Conservation (phyloP, 495 filamentous ascomycete genomes). For the Acidiella bohemica region DNA sequence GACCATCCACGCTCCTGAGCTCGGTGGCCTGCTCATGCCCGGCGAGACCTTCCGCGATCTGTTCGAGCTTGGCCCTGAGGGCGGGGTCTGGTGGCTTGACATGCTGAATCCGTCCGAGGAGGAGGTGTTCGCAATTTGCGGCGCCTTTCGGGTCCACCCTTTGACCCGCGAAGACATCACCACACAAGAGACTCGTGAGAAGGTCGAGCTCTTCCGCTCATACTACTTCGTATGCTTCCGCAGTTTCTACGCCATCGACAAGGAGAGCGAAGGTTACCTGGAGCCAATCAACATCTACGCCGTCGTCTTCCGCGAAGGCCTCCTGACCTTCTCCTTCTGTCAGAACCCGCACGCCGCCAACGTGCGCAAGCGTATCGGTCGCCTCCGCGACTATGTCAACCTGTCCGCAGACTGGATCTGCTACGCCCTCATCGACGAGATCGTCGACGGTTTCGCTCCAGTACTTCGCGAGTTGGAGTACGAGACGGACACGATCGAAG, state of each 20-base stretch:
- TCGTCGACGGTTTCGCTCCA: slow-evolving; percentile 89
- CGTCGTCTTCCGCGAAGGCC: slow-evolving; percentile 90
- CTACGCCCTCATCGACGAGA: slow-evolving; percentile 97
- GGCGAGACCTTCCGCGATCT: slow-evolving; percentile 81
- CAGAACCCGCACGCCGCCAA: slow-evolving; percentile 71
- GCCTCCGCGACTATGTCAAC: slow-evolving; percentile 83
- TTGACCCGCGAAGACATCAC: slow-evolving; percentile 89
- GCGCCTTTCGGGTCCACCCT: slow-evolving; percentile 85
- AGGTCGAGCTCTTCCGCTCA: slow-evolving; percentile 90
- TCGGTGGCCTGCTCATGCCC: slow-evolving; percentile 75
- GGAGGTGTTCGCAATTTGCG: slow-evolving; percentile 74
- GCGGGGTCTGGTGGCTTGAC: slow-evolving; percentile 91
- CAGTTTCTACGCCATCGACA: slow-evolving; percentile 74
- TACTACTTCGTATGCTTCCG: slow-evolving; percentile 98
- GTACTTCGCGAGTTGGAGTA: slow-evolving; percentile 72
- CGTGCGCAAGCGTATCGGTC: slow-evolving; percentile 81
- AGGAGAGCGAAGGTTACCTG: slow-evolving; percentile 59
- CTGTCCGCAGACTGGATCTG: slow-evolving; percentile 96
- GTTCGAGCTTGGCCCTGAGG: slow-evolving; percentile 63
- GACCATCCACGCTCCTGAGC: slow-evolving; percentile 75
- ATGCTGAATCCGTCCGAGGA: slow-evolving; percentile 81
- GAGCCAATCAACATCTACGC: slow-evolving; percentile 94
- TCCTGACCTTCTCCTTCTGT: slow-evolving; percentile 82
- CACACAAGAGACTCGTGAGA: slow-evolving; percentile 88
- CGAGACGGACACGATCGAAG: slow-evolving; percentile 87